Evolutionary conservation across 129 eudicot genomes (phyloP), one percentile per base, ranked within the genome.

Genomic region (Lonicera japonica): DNA sequence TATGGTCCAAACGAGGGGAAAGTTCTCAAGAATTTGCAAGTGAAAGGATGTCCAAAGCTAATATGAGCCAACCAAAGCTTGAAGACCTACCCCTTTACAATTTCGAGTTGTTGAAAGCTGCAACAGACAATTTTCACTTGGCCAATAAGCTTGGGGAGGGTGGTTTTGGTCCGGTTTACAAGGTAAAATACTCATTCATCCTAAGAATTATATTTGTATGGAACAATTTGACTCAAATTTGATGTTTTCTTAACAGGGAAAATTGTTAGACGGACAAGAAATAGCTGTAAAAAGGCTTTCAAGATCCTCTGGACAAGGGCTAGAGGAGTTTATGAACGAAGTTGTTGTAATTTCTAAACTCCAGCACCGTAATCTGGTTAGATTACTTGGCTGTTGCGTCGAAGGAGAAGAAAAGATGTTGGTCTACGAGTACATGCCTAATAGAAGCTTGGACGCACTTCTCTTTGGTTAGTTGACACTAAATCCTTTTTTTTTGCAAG

Each of bases 201-300:
- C 58, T 68, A 0, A 63, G 73, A 16, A 68, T 15, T 38, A 55
- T 14, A 54, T 56, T 68, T 68, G n/a, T 23, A 56, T 38, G 55
- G 73, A 55, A 62, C 5, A 41, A 20, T 8, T 14, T 14, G 18
- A 5, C 15, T 16, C 20, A 3, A 63, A 24, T 21, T 47, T 50
- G 23, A 17, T 66, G n/a, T 4, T 21, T 14, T 21, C 7, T 67
- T 67, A 45, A 21, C 53, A 87, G 95, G 95, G 95, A 54, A 75
- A 63, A 52, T 23, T 80, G 46, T 77, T 72, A 17, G 81, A 77
- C 52, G 89, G 86, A 9, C 66, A 70, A 45, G 82, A 81, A 63
- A 77, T 88, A 25, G 96, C 94, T 11, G 86, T 88, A 38, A 88
- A 88, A 70, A 76, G 89, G 73, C 94, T 79, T 57, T 87, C 81